A percentile compares a stretch with the other conserved stretches of the same genome.
phyloP scores from a whole-genome alignment of 1,139 yeast species.

The Nakaseomyces bracarensis region DNA sequence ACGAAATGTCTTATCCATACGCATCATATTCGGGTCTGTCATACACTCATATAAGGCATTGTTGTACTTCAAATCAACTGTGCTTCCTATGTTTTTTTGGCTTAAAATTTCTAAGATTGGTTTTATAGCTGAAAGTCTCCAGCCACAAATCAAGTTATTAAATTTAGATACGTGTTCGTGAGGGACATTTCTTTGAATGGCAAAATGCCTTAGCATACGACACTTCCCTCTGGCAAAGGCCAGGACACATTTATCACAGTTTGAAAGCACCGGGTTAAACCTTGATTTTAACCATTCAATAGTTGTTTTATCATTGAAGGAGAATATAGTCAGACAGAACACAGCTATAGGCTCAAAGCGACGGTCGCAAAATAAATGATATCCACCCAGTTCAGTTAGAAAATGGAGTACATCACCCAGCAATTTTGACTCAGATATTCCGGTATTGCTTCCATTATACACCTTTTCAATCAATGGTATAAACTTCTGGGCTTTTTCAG shows the following conservation, averaged over 20 bases:
- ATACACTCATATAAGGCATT: constrained; percentile 41
- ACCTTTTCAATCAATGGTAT: constrained; percentile 24
- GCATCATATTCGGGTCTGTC: constrained; percentile 43
- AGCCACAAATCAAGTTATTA: constrained; percentile 40
- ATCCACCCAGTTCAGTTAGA: constrained; percentile 19
- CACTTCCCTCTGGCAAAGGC: constrained; percentile 48
- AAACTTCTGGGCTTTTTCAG: constrained; percentile 17
- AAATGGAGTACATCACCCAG: constrained; percentile 27
- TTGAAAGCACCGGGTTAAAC: constrained; percentile 36
- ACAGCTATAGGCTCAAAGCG: constrained; percentile 41
- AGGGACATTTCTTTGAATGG: constrained; percentile 43
- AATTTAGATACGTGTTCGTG: constrained; percentile 44
- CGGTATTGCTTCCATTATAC: constrained; percentile 23
- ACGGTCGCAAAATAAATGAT: constrained; percentile 53
- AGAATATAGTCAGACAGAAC: constrained; percentile 50
- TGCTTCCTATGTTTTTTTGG: constrained; percentile 18
- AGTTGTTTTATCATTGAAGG: constrained; percentile 44
- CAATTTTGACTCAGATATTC: constrained; percentile 25
- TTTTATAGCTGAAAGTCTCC: constrained; percentile 43
- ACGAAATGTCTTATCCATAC: constrained; percentile 34
- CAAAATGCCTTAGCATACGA: constrained; percentile 43
- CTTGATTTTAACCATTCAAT: constrained; percentile 38
- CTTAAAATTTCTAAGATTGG: constrained; percentile 30
- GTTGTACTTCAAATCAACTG: constrained; percentile 26
- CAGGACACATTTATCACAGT: constrained; percentile 46